phyloP scores from a whole-genome alignment of 345 rosid genomes.

The Erysimum cheiranthoides region DNA sequence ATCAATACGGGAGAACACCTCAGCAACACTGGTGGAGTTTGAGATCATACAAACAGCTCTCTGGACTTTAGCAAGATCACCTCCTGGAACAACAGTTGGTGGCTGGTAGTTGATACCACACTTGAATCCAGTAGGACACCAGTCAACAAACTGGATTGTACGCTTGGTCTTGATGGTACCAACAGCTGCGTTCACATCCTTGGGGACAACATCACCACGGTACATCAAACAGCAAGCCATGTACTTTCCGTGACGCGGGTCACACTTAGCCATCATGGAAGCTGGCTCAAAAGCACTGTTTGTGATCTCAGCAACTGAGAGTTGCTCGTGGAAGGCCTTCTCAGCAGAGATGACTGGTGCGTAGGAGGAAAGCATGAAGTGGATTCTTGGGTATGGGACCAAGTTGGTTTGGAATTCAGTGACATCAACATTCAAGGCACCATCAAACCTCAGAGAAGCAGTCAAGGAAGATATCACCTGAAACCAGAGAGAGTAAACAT shows the following conservation, averaged over 20 bases:
- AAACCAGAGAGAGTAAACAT: background rate
- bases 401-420: constrained; percentile 82
- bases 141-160: constrained; percentile 76
- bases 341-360: constrained; percentile 78
- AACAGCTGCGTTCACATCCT: constrained; percentile 77
- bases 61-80: constrained; percentile 81
- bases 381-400: constrained; percentile 86
- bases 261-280: constrained; percentile 73
- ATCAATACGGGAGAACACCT: constrained; percentile 76
- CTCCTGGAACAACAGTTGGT: constrained; percentile 83
- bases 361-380: constrained; percentile 84
- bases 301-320: constrained; percentile 70
- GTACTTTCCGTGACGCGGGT: constrained; percentile 83
- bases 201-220: constrained; percentile 84
- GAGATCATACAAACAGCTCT: constrained; percentile 86
- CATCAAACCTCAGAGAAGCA: constrained; percentile 81
- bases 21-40: constrained; percentile 80
- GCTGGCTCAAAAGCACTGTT: constrained; percentile 65
- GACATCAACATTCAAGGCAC: constrained; percentile 80
- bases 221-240: constrained; percentile 89
- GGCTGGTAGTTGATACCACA: constrained; percentile 84
- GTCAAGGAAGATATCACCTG: constrained; percentile 80
- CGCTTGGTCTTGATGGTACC: constrained; percentile 80
- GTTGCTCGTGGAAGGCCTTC: constrained; percentile 65
- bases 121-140: constrained; percentile 88